These are phyloP conservation scores for Penicillium sp. DNA, from an alignment of 2,329 filamentous ascomycete species.

Conservation along the genomic window DNA sequence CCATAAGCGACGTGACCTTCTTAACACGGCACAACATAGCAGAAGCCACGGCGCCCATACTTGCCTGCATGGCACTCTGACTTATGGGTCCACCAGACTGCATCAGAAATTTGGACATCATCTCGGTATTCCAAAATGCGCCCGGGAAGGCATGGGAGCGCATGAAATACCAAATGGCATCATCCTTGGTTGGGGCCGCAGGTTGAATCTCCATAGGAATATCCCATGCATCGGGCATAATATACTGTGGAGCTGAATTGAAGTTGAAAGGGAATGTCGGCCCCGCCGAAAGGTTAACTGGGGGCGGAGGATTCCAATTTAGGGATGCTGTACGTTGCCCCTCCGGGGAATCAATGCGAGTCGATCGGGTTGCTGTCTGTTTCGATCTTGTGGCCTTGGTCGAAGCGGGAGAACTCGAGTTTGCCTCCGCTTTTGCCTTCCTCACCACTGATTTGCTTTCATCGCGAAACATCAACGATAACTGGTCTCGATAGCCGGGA, in stretches of 20 bases:
- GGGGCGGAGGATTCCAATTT: slow-evolving; percentile 18
- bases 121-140: slow-evolving; percentile 25
- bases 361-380: slow-evolving; percentile 8
- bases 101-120: slow-evolving; percentile 23
- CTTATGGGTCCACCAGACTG: slow-evolving; percentile 23
- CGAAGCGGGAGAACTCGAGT: not conserved
- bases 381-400: slow-evolving; percentile 10
- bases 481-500: slow-evolving; percentile 63
- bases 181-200: slow-evolving; percentile 27
- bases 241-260: slow-evolving; percentile 16
- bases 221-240: not conserved
- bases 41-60: slow-evolving; percentile 59
- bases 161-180: slow-evolving; percentile 39
- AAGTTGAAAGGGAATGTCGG: slow-evolving; percentile 15
- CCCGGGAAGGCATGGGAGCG: slow-evolving; percentile 35
- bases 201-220: slow-evolving; percentile 26
- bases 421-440: slow-evolving; percentile 47
- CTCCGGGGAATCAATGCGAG: slow-evolving; percentile 29
- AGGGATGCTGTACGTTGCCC: slow-evolving; percentile 29
- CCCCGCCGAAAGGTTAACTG: slow-evolving; percentile 7
- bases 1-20: slow-evolving; percentile 48
- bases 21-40: slow-evolving; percentile 58
- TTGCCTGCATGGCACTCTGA: slow-evolving; percentile 40
- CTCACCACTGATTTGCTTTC: slow-evolving; percentile 63
- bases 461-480: slow-evolving; percentile 66